Conservation (phyloP, 2,329 filamentous ascomycete genomes). For the Cryphonectria naterciae region DNA sequence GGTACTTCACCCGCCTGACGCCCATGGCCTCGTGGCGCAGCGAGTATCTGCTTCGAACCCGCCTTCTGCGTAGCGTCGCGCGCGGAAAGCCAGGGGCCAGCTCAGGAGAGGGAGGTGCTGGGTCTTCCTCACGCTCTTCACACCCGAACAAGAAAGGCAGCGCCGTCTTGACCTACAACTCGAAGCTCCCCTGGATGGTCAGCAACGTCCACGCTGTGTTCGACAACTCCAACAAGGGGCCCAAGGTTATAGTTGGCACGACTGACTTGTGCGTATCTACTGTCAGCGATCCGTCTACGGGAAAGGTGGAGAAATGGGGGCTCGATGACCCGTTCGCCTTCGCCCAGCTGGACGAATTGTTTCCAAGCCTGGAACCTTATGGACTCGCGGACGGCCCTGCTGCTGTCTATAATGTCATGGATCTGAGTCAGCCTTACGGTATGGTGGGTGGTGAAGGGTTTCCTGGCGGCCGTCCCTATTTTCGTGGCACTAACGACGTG, state of each 20-base stretch:
- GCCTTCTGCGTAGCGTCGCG: constrained; percentile 77
- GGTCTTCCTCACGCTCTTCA: constrained; percentile 53
- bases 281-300: constrained; percentile 76
- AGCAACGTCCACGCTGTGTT: constrained; percentile 82
- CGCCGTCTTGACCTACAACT: constrained; percentile 83
- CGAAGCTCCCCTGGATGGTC: constrained; percentile 77
- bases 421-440: constrained; percentile 84
- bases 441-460: constrained; percentile 85
- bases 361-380: constrained; percentile 73
- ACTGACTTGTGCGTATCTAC: constrained; percentile 79
- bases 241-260: constrained; percentile 81
- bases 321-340: constrained; percentile 75
- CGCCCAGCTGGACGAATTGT: constrained; percentile 77
- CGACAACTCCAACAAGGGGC: constrained; percentile 70
- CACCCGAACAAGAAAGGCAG: constrained; percentile 66
- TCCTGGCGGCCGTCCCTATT: constrained; percentile 80
- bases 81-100: constrained; percentile 77
- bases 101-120: constrained; percentile 46
- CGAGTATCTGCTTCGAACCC: constrained; percentile 88
- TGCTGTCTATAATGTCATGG: constrained; percentile 83
- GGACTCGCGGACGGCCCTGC: constrained; percentile 80
- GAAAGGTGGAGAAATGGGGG: constrained; percentile 82
- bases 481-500: constrained; percentile 73
- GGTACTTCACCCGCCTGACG: constrained; percentile 82
- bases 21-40: constrained; percentile 90